Evolutionary conservation across 306 rosid genomes (phyloP).

Genomic region (Fagus sylvatica): DNA sequence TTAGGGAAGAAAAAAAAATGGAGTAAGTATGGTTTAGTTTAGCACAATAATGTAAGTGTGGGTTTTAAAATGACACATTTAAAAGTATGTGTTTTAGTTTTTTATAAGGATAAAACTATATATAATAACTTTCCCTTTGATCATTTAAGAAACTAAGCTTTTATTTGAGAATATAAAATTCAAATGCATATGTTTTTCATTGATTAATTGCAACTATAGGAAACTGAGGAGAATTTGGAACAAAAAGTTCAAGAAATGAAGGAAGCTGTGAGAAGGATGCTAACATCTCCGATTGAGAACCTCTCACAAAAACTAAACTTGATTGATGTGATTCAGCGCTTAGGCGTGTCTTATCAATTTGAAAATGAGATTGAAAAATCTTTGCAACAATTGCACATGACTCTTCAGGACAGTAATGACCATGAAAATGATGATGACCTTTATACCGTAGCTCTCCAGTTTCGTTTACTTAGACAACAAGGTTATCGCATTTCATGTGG

Average conservation of each 20-base stretch:
- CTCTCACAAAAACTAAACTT: slow-evolving; percentile 4
- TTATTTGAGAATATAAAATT: too few species aligned
- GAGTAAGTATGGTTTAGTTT: too few species aligned
- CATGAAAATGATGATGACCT: slow-evolving; percentile 13
- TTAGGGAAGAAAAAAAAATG: too few species aligned
- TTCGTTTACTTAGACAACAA: slow-evolving; percentile 44
- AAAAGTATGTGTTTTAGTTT: too few species aligned
- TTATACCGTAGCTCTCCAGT: slow-evolving; percentile 27
- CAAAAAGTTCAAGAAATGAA: slow-evolving; percentile 11
- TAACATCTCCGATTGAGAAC: not conserved
- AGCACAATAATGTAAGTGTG: too few species aligned
- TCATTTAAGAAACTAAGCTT: not conserved
- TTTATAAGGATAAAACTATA: too few species aligned
- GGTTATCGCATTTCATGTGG: slow-evolving; percentile 33
- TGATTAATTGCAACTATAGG: not conserved
- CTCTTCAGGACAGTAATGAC: not conserved
- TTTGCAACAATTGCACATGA: slow-evolving; percentile 11
- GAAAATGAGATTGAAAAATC: slow-evolving; percentile 27
- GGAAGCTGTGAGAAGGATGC: slow-evolving; percentile 21
- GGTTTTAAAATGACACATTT: too few species aligned
- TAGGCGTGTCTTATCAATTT: slow-evolving; percentile 37
- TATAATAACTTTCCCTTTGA: too few species aligned
- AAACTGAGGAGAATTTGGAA: not conserved
- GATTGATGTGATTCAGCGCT: slow-evolving; percentile 38
- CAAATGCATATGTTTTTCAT: too few species aligned